phyloP scores from a whole-genome alignment of 164 flowering plant genomes.

The grape (Vitis vinifera) region DNA sequence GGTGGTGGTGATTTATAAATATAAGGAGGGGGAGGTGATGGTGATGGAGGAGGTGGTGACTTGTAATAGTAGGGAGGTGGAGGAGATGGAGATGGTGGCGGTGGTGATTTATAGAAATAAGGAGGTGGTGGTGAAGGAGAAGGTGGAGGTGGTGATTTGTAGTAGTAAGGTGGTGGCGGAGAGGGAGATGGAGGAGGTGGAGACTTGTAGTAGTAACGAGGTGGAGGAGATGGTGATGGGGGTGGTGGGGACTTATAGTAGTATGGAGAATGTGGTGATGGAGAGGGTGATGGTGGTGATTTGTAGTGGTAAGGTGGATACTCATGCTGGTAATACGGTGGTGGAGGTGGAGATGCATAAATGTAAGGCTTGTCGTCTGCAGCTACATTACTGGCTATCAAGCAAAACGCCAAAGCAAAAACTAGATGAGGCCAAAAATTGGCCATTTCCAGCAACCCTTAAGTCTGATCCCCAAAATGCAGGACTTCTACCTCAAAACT shows the following conservation, averaged over 20 bases:
- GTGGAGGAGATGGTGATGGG: too few relatives aligned
- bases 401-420: conserved; percentile 4
- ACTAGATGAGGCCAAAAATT: background rate
- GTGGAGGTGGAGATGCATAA: background rate
- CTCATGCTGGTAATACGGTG: background rate
- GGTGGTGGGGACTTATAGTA: too few relatives aligned
- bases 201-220: too few relatives aligned
- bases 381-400: background rate
- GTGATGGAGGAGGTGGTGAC: too few relatives aligned
- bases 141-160: conserved; percentile 17
- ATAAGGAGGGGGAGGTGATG: too few relatives aligned
- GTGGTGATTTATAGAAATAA: background rate
- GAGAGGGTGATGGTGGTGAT: too few relatives aligned
- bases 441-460: background rate
- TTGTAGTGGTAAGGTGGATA: too few relatives aligned
- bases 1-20: background rate
- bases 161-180: conserved; percentile 13
- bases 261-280: too few relatives aligned
- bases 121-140: conserved; percentile 9
- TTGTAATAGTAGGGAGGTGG: too few relatives aligned
- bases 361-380: background rate
- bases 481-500: too few relatives aligned
- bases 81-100: background rate
- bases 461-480: too few relatives aligned
- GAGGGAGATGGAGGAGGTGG: background rate